A percentile compares a stretch with the other conserved stretches of the same genome.
Evolutionary conservation across 73 alveolate genomes (phyloP).

Genomic region (Durusdinium trenchii): DNA sequence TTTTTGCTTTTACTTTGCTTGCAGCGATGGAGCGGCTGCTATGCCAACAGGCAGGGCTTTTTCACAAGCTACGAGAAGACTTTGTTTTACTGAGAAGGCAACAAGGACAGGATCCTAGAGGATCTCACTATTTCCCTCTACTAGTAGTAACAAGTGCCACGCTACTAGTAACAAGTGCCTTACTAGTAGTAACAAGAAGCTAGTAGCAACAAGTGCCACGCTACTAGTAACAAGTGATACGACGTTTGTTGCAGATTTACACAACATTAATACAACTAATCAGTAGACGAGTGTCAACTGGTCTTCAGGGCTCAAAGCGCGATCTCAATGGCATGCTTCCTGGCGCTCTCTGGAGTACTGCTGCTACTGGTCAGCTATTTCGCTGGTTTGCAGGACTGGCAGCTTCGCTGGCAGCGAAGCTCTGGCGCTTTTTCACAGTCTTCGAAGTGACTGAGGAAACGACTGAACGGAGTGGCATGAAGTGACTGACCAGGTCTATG

Average conservation of each 20-base stretch:
- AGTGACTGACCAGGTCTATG: constrained; percentile 46
- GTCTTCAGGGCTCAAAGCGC: constrained; percentile 56
- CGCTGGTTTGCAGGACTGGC: constrained; percentile 33
- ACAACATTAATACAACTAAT: too few species aligned
- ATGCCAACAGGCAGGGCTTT: constrained; percentile 73
- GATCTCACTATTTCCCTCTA: too few species aligned
- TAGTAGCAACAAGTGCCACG: too few species aligned
- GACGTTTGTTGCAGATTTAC: too few species aligned
- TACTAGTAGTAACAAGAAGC: too few species aligned
- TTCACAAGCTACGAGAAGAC: too few species aligned
- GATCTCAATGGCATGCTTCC: constrained; percentile 51
- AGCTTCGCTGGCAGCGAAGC: neutral
- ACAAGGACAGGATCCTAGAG: too few species aligned
- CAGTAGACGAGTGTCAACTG: neutral
- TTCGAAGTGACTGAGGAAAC: neutral
- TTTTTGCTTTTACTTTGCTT: neutral
- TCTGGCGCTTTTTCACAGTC: neutral
- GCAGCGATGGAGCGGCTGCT: constrained; percentile 43
- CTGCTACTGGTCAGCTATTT: constrained; percentile 50
- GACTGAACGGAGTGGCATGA: too few species aligned
- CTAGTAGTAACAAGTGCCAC: too few species aligned
- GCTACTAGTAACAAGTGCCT: too few species aligned
- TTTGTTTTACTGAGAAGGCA: too few species aligned
- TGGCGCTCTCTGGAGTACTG: constrained; percentile 47
- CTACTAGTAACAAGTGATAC: too few species aligned